phyloP scores from a whole-genome alignment of 768 basidiomycete genomes.

The Dentipellis sp. region DNA sequence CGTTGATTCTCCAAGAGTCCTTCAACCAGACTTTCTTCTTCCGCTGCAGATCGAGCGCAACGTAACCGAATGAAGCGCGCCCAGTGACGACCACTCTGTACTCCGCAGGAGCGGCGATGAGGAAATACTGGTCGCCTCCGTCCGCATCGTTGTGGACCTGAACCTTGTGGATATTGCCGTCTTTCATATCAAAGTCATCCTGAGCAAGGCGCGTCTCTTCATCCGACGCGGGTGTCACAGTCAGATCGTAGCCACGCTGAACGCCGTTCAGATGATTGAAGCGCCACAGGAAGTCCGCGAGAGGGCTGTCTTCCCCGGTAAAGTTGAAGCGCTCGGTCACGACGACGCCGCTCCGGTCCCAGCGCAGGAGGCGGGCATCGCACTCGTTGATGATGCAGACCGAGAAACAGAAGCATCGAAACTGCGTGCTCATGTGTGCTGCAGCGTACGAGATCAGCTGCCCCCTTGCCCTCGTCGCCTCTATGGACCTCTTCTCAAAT shows the following conservation, averaged over 20 bases:
- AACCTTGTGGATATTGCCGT: not conserved
- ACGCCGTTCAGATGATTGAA: not conserved
- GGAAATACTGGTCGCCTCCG: not conserved
- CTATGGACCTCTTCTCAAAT: not conserved
- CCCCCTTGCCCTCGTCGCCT: not conserved
- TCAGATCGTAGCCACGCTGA: not conserved
- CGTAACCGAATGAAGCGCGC: not conserved
- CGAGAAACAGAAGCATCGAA: not conserved
- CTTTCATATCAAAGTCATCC: not conserved
- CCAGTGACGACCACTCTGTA: not conserved
- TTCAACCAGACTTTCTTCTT: not conserved
- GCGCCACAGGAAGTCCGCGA: slow-evolving; percentile 1
- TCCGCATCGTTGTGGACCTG: not conserved
- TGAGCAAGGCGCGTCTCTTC: not conserved
- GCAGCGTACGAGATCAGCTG: not conserved
- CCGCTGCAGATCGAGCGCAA: not conserved
- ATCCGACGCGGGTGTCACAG: not conserved
- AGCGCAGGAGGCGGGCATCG: not conserved
- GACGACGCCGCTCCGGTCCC: slow-evolving; percentile 2
- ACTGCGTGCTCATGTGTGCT: not conserved
- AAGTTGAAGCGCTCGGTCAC: not conserved
- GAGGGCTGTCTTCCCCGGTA: not conserved
- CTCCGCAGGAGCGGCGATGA: not conserved
- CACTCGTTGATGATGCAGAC: not conserved
- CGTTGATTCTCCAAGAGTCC: not conserved